phyloP scores from a whole-genome alignment of 1,284 basidiomycete genomes.

The Dichomitus squalens region DNA sequence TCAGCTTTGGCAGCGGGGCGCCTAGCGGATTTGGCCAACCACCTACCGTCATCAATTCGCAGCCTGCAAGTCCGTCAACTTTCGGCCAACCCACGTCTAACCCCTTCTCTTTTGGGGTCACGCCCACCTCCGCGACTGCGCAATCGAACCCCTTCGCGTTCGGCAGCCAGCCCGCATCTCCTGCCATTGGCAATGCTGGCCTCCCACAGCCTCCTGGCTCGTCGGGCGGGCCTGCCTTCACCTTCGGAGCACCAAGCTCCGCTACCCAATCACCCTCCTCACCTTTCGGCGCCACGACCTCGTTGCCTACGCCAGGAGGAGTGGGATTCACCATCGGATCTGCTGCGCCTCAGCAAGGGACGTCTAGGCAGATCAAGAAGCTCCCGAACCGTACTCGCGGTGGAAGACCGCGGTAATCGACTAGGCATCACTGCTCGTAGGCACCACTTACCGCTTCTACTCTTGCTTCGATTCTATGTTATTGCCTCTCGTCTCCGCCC shows the following conservation, averaged over 20 bases:
- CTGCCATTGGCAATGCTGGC: conserved; percentile 32
- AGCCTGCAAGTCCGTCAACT: conserved; percentile 32
- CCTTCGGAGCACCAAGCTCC: conserved; percentile 30
- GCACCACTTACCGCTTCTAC: neutral
- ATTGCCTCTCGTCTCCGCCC: conserved; percentile 3
- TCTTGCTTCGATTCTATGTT: conserved; percentile 7
- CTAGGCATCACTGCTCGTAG: neutral
- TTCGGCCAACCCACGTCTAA: conserved; percentile 26
- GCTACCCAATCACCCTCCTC: conserved; percentile 25
- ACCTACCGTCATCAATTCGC: conserved; percentile 19
- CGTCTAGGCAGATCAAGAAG: conserved; percentile 32
- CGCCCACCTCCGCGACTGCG: conserved; percentile 30
- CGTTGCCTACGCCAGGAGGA: conserved; percentile 24
- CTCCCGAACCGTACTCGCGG: conserved; percentile 33
- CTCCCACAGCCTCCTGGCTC: conserved; percentile 32
- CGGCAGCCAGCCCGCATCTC: conserved; percentile 37
- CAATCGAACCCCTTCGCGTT: conserved; percentile 36
- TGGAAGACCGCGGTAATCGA: conserved; percentile 26
- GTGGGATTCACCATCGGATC: conserved; percentile 38
- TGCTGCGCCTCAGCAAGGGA: conserved; percentile 25
- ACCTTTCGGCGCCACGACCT: conserved; percentile 29
- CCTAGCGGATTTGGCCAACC: conserved; percentile 33
- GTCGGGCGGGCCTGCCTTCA: conserved; percentile 25
- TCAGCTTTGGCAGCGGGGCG: conserved; percentile 26
- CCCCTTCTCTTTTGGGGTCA: conserved; percentile 28